Evolutionary conservation across 2,329 filamentous ascomycete species (phyloP), one percentile per base, ranked within the genome.

Genomic region (Ambrosiella cleistominuta): DNA sequence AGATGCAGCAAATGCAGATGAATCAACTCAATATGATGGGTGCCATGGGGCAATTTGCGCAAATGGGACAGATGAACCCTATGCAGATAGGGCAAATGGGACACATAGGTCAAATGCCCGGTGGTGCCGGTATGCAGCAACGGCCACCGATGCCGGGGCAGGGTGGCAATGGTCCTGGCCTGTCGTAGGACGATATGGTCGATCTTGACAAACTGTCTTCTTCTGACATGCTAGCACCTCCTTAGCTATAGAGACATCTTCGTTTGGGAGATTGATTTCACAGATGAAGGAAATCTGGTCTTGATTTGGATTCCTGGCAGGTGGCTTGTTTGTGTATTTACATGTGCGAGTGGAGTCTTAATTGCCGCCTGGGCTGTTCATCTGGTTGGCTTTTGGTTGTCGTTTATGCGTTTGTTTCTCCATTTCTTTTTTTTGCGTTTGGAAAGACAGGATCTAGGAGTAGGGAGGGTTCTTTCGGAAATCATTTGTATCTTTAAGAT

Each of bases 1-100:
- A 61, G 45, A 58, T 61, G 56, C 59, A 58, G 19, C 55, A 61
- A 37, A 54, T 60, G 37, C 58, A 60, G 38, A 60, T 59, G 53
- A 55, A 55, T 17, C 57, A 56, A 38, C 56, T 60, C 55, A 56
- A 56, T 37, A 60, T 60, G 55, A 60, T 60, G 58, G 58, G 58
- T 40, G 54, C 40, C 13, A 60, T 60, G 55, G 39, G 50, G 37
- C 58, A 60, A 55, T 60, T 57, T 51, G 56, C 40, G 12, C 58
- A 60, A 27, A 54, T 60, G 58, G 58, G 58, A 15, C 49, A 44
- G 8, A 60, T 60, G 55, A 50, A 44, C 17, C 55, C 49, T 3
- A 60, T 60, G 58, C 55, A 53, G 37, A 60, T 60, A 55, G 55
- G 58, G 6, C 55, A 57, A 17, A 60, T 60, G 58, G 58, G 54